Evolutionary conservation across 495 filamentous ascomycete genomes (phyloP), one percentile per base, ranked within the genome.

Genomic region (Trichoderma parareesei): DNA sequence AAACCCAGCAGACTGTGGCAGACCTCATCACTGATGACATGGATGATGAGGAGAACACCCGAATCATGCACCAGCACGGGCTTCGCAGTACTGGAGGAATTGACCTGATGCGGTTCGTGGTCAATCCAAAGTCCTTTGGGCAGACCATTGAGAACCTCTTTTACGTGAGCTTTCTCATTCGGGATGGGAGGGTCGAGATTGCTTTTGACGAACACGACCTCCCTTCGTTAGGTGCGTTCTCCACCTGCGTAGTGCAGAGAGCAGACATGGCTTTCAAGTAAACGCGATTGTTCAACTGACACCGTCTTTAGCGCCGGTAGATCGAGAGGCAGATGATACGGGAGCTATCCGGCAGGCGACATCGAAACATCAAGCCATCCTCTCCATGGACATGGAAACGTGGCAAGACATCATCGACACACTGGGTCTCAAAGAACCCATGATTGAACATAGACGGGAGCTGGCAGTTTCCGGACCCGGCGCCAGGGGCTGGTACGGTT

Each of bases 91-190:
- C 85, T 48, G 87, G 86, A 0, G 88, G 87, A 5, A 78, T 96
- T 2, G 83, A 86, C 16, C 77, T 98, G 10, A 88, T 96, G 73
- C 81, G 85, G 48, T 97, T 96, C 67, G 90, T 90, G 41, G 80
- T 97, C 65, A 96, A 99, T 68, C 93, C 94, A 4, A 73, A 75
- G 1, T 95, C 90, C 1, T 99, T 98, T 70, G 92, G 93, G 0
- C 95, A 99, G 76, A 97, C 91, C 2, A 85, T 98, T 4, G 94
- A 99, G 74, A 99, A 99, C 73, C 76, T 99, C 69, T 99, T 99
- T 76, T 97, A 97, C 71, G 82, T 96, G 65, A 93, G 90, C 72
- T 99, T 99, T 74, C 76, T 99, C 64, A 91, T 97, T 64, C 85
- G 88, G 63, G 95, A 99, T 73, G 93, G 93, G 7, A 83, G 78